Evolutionary conservation across 78 protist species (phyloP).

Genomic region (Dictyostelium firmibasis): DNA sequence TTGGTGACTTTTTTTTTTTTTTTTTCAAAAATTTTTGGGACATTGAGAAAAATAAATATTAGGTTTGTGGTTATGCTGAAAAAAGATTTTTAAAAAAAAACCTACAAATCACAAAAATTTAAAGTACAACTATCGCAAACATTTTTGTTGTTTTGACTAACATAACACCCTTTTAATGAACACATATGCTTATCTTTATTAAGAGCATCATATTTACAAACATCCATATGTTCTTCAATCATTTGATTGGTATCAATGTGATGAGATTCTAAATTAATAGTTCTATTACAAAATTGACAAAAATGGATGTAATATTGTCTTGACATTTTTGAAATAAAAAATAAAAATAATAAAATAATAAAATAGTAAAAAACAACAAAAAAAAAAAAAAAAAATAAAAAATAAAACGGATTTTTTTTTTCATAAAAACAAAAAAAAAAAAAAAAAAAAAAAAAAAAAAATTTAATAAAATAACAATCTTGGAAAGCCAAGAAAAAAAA

Average conservation of each 20-base stretch:
- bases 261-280: neutral
- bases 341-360: neutral
- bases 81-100: too few relatives aligned
- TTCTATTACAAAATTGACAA: neutral
- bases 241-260: neutral
- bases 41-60: too few relatives aligned
- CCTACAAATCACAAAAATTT: neutral
- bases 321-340: neutral
- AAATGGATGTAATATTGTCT: neutral
- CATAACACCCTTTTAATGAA: neutral
- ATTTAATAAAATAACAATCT: too few relatives aligned
- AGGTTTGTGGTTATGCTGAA: too few relatives aligned
- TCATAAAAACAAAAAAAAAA: neutral
- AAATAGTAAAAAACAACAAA: neutral
- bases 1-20: neutral
- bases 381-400: neutral
- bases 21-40: too few relatives aligned
- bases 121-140: neutral
- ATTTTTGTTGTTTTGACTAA: neutral
- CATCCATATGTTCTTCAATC: neutral
- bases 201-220: neutral
- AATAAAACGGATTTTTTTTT: too few relatives aligned
- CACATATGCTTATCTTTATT: neutral
- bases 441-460: neutral
- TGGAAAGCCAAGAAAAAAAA: too few relatives aligned